Evolutionary conservation across 768 basidiomycete species (phyloP).

Genomic region (Leccinum disarticulatum): DNA sequence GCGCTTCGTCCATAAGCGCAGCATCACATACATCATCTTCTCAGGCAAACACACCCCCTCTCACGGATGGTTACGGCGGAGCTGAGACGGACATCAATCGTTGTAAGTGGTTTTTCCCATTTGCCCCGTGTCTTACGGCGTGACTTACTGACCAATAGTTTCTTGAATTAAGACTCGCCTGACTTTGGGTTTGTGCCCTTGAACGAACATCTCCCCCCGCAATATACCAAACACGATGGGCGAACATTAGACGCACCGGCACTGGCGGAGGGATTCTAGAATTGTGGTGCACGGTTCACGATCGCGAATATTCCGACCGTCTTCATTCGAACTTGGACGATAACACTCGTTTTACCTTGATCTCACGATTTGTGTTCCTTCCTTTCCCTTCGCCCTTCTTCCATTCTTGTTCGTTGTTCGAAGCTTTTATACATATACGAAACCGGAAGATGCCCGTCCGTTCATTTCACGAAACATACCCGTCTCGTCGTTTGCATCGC

Average conservation of each 20-base stretch:
- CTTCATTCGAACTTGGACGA: slow-evolving; percentile 35
- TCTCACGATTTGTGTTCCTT: slow-evolving; percentile 37
- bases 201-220: slow-evolving; percentile 71
- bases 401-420: slow-evolving; percentile 33
- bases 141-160: slow-evolving; percentile 49
- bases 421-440: slow-evolving; percentile 31
- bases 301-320: slow-evolving; percentile 28
- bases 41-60: slow-evolving; percentile 80
- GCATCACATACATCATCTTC: slow-evolving; percentile 77
- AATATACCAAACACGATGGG: slow-evolving; percentile 58
- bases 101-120: slow-evolving; percentile 57
- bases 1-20: slow-evolving; percentile 73
- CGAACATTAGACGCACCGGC: slow-evolving; percentile 43
- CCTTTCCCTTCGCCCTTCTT: slow-evolving; percentile 16
- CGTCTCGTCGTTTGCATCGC: slow-evolving; percentile 37
- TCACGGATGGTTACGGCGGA: slow-evolving; percentile 57
- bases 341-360: slow-evolving; percentile 27
- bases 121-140: slow-evolving; percentile 34
- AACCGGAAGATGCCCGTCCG: slow-evolving; percentile 35
- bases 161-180: slow-evolving; percentile 61
- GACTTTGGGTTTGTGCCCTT: slow-evolving; percentile 83
- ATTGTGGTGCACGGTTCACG: slow-evolving; percentile 26
- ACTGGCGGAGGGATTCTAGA: slow-evolving; percentile 31
- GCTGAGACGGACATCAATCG: slow-evolving; percentile 77
- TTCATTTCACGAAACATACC: slow-evolving; percentile 38